These are phyloP conservation scores for Ascochyta koolunga DNA, from an alignment of 2,329 filamentous ascomycete genomes.

Conservation along the genomic window DNA sequence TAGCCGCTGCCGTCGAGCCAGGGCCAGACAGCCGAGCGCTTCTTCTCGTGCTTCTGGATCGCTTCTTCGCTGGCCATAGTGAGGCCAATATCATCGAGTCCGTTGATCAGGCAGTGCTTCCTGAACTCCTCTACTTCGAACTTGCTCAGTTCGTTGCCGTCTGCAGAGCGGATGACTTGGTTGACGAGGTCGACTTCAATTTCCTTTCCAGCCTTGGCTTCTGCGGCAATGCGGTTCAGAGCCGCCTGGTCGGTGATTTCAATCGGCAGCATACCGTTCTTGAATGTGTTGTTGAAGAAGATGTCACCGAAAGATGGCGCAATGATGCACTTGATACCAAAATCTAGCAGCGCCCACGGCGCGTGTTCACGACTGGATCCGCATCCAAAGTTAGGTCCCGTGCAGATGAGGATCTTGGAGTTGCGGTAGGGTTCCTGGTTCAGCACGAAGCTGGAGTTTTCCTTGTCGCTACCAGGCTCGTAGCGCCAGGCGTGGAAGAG, in stretches of 20 bases:
- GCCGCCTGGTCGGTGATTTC: constrained; percentile 70
- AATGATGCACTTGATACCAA: constrained; percentile 93
- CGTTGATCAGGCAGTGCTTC: constrained; percentile 92
- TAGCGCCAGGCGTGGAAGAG: constrained; percentile 87
- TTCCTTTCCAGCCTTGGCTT: constrained; percentile 80
- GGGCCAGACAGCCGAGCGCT: constrained; percentile 77
- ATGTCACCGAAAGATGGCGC: constrained; percentile 89
- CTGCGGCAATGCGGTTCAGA: constrained; percentile 73
- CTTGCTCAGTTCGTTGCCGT: constrained; percentile 73
- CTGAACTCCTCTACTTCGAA: constrained; percentile 94
- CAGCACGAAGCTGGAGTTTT: constrained; percentile 83
- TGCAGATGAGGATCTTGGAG: constrained; percentile 88
- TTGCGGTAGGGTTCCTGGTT: constrained; percentile 87
- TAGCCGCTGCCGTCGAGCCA: constrained; percentile 92
- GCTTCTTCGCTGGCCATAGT: constrained; percentile 92
- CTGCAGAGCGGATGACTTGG: constrained; percentile 78
- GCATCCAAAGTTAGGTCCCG: constrained; percentile 93
- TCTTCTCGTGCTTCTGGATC: constrained; percentile 81
- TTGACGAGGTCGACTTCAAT: constrained; percentile 88
- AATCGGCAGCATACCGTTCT: constrained; percentile 98
- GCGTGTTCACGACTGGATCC: constrained; percentile 93
- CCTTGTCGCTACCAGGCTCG: constrained; percentile 66
- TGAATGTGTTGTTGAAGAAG: constrained; percentile 99
- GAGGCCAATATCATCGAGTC: constrained; percentile 92
- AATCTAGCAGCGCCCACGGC: constrained; percentile 95